Conservation (phyloP, 495 filamentous ascomycete genomes). For the Geoglossum glabrum region DNA sequence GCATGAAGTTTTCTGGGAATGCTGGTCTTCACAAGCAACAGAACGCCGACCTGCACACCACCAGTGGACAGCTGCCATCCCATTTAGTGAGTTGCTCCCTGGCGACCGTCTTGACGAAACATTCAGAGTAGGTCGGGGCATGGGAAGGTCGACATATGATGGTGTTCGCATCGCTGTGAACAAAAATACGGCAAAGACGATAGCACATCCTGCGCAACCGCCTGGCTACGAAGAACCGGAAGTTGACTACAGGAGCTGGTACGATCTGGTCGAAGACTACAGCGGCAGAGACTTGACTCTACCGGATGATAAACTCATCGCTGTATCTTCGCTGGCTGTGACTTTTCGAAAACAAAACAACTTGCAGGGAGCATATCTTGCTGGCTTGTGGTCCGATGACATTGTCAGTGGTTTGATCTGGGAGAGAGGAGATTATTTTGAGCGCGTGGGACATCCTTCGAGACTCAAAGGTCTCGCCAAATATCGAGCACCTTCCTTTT, state of each 20-base stretch:
- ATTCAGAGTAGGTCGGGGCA: background rate
- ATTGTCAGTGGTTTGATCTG: background rate
- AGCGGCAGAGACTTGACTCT: background rate
- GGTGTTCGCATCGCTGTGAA: no score
- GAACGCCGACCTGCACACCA: background rate
- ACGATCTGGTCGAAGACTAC: background rate
- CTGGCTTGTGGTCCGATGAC: background rate
- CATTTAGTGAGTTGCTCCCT: no score
- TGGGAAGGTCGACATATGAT: background rate
- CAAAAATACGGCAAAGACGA: no score
- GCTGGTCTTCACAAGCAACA: background rate
- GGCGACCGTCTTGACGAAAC: no score
- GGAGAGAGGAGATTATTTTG: background rate
- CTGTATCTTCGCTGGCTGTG: background rate
- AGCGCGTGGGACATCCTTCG: background rate
- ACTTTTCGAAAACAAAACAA: background rate
- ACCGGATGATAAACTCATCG: slow-evolving; percentile 5
- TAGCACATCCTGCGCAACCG: no score
- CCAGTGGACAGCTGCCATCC: background rate
- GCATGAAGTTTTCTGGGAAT: background rate
- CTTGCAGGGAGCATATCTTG: background rate
- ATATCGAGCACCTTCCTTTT: background rate
- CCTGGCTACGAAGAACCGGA: background rate
- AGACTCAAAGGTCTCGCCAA: background rate
- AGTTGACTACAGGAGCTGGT: background rate